Base-by-base conservation (phyloP, 2,329 filamentous ascomycete species). In the Cladosporium colombiae region DNA sequence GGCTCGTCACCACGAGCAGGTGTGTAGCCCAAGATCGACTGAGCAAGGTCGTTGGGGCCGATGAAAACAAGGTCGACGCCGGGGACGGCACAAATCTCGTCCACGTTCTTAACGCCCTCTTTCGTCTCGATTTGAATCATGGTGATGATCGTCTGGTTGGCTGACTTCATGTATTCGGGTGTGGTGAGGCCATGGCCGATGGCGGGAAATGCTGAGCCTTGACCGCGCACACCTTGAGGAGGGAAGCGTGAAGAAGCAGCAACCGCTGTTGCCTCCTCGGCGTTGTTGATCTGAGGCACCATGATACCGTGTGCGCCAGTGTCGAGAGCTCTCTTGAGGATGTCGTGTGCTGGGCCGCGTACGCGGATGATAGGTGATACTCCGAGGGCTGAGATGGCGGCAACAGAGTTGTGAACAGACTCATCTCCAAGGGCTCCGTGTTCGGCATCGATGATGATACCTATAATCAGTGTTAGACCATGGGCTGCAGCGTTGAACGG, bases 391-490 rank as follows among this genome's bases (percentile, higher is more conserved):
- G 79, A 77, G 56, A 82, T 79, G 13, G 79, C 78, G 6, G 80
- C 80, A 16, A 85, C 82, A 53, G 82, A 80, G 73, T 85, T 81
- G 70, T 85, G 84, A 83, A 85, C 86, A 67, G 81, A 78, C 55
- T 74, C 76, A 70, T 83, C 81, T 29, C 86, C 81, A 68, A 86
- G 84, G 68, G 85, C 83, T 18, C 84, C 83, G 71, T 85, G 84
- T 69, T 85, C 84, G 7, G 76, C 80, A 69, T 86, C 83, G 37
- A 85, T 85, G 75, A 89, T 80, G 11, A 91, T 85, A 83, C 88
- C 68, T 33, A 25, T 25, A 61, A 18, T 21, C 3, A 44, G 16
- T 18, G 49, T 63, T n/a, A 63, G 25, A 52, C 2, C 23, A 40
- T 5, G 4, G n/a, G 11, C 29, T 23, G 18, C 33, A 33, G 27